Evolutionary conservation across 768 basidiomycete genomes (phyloP), one percentile per base, ranked within the genome.

Genomic region (Galerina marginata): DNA sequence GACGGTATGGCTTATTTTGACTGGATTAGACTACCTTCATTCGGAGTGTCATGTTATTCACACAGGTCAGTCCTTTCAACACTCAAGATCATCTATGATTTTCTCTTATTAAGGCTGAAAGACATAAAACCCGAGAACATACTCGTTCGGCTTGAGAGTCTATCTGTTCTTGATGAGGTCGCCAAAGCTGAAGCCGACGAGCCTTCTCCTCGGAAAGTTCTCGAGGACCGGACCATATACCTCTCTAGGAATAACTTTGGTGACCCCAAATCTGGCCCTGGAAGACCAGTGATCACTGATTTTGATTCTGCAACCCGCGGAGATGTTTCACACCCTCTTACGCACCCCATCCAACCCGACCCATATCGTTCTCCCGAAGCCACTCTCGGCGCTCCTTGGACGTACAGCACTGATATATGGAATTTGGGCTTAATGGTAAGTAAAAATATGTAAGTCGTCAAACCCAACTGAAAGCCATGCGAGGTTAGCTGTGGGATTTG

Each of bases 331-430:
- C 40, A 36, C 37, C 26, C 49, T 12, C 37, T 59, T 9, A 20
- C n/a, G 26, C 49, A 59, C 33, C 29, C 50, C 6, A 50, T 59
- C 16, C 58, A 59, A 33, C 50, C 58, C 37, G 37, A 53, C n/a
- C 37, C 40, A 11, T 53, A 53, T 39, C 40, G 58, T 47, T 49
- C 51, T 29, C 58, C 49, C 9, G 43, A 59, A 37, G 58, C 43
- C 6, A 53, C 16, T 23, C 43, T 59, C 9, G 50, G 50, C 12
- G 50, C 40, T 15, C 44, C 58, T 45, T 59, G 50, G 50, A 43
- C 58, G n/a, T 53, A 59, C 43, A 26, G 38, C 43, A 42, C 49
- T 10, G 57, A 58, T 52, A 58, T 58, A 58, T 58, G 58, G 50
- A 59, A 59, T 33, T 15, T 59, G n/a, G 49, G 58, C 11, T n/a